Evolutionary conservation across 106 monocot genomes (phyloP).

Genomic region (Phalaenopsis equestris): DNA sequence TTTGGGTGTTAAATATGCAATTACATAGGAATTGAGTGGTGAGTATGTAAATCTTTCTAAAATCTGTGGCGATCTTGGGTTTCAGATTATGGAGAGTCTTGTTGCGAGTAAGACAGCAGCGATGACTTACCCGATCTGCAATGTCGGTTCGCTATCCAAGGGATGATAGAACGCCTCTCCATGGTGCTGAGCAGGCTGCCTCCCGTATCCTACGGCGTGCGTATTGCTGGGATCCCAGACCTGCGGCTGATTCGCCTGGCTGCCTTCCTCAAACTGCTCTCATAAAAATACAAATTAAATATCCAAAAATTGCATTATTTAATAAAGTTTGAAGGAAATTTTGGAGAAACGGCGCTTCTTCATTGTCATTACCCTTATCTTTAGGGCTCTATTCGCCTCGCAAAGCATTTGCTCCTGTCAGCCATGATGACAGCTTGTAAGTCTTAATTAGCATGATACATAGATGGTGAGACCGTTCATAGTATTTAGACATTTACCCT

Average conservation of each 20-base stretch:
- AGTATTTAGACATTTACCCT: conserved; percentile 10
- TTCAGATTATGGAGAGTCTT: no score
- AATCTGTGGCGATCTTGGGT: no score
- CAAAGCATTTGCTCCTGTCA: conserved; percentile 21
- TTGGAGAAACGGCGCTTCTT: neutral
- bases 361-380: conserved; percentile 18
- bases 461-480: neutral
- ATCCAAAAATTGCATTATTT: neutral
- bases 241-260: conserved; percentile 6
- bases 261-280: conserved; percentile 14
- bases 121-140: conserved; percentile 24
- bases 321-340: neutral
- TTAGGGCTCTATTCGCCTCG: conserved; percentile 20
- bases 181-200: conserved; percentile 11
- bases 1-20: no score
- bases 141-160: conserved; percentile 28
- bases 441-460: neutral
- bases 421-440: neutral
- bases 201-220: conserved; percentile 13
- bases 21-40: no score
- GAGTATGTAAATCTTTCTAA: no score
- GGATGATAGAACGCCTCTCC: conserved; percentile 24
- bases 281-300: neutral
- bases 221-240: conserved; percentile 17
- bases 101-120: neutral